Conservation (phyloP, 805 yeast genomes). For the Danielozyma ontarioensis region DNA sequence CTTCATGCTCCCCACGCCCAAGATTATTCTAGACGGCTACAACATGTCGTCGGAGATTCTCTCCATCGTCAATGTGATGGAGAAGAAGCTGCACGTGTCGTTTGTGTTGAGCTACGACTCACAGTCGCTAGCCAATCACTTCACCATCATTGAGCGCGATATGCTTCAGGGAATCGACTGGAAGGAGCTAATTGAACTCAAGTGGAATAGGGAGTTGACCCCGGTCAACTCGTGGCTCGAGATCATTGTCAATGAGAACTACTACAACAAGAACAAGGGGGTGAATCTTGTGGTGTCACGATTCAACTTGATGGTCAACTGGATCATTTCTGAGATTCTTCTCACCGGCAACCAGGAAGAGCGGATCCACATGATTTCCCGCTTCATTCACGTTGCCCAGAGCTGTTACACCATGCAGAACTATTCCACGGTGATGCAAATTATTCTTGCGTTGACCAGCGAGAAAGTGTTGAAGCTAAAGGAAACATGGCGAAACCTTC, state of each 20-base stretch:
- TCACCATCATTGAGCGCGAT: conserved; percentile 85
- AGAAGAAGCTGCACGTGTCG: conserved; percentile 62
- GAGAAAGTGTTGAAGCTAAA: conserved; percentile 52
- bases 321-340: conserved; percentile 86
- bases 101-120: conserved; percentile 75
- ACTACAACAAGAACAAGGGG: conserved; percentile 52
- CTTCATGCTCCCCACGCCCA: conserved; percentile 17
- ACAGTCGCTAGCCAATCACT: conserved; percentile 63
- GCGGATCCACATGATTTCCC: conserved; percentile 66
- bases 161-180: conserved; percentile 82
- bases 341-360: conserved; percentile 58
- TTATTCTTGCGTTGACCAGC: conserved; percentile 74
- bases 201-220: conserved; percentile 62
- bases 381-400: conserved; percentile 82
- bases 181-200: conserved; percentile 77
- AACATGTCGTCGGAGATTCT: conserved; percentile 22
- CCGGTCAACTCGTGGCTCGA: conserved; percentile 83
- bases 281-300: conserved; percentile 77
- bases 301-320: conserved; percentile 82
- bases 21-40: conserved; percentile 32
- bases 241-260: conserved; percentile 52
- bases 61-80: conserved; percentile 37
- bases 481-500: conserved; percentile 69
- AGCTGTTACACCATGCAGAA: conserved; percentile 71
- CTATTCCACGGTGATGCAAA: conserved; percentile 82